Conservation (phyloP, 768 basidiomycete genomes). For the Lactarius hengduanensis region DNA sequence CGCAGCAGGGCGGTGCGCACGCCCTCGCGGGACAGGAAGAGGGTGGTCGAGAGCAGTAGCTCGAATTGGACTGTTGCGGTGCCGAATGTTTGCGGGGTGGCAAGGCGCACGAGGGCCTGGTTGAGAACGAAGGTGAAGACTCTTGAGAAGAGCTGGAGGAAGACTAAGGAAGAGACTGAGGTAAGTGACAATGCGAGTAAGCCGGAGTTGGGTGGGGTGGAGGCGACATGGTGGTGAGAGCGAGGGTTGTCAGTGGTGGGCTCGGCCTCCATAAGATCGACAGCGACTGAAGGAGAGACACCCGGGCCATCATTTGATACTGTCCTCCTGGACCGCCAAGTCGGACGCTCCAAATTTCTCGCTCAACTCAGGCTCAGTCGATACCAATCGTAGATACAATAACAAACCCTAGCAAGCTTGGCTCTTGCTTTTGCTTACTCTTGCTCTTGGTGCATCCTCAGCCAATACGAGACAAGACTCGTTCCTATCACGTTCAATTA, state of each 20-base stretch:
- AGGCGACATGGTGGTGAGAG: background rate
- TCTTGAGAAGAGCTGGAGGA: conserved; percentile 82
- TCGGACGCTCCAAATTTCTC: no score
- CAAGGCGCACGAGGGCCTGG: conserved; percentile 79
- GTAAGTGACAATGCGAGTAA: conserved; percentile 42
- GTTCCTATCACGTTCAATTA: no score
- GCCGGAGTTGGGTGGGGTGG: conserved; percentile 3
- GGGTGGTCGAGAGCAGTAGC: conserved; percentile 80
- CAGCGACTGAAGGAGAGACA: background rate
- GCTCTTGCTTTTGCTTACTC: no score
- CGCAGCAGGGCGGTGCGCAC: conserved; percentile 83
- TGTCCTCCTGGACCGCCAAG: no score
- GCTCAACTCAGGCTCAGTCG: no score
- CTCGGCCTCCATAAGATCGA: background rate
- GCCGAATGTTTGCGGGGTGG: conserved; percentile 82
- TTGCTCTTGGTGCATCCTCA: no score
- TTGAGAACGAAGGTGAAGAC: conserved; percentile 86
- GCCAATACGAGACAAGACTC: no score
- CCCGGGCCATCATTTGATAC: no score
- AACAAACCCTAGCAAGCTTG: no score
- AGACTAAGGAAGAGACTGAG: conserved; percentile 66
- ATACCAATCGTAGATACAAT: no score
- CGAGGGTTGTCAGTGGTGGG: background rate
- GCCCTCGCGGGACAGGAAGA: conserved; percentile 94
- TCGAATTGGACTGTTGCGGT: conserved; percentile 95